These are phyloP conservation scores for Ceratocystis alfenasii DNA, from an alignment of 2,329 filamentous ascomycete genomes.

Conservation along the genomic window DNA sequence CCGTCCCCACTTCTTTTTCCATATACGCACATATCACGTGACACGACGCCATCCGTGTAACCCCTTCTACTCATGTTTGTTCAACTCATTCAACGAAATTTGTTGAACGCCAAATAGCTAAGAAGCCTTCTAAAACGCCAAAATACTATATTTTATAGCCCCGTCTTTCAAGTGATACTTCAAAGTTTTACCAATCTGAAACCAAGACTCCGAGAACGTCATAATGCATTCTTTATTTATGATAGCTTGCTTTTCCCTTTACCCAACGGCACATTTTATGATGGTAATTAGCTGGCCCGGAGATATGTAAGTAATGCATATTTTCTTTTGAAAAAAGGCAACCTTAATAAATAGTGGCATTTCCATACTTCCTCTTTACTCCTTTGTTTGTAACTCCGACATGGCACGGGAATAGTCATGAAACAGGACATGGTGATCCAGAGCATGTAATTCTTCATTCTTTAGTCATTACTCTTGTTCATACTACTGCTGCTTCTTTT, in stretches of 20 bases:
- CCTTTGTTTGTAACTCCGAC: background rate
- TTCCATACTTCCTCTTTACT: background rate
- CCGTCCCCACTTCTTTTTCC: background rate
- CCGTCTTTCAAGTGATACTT: background rate
- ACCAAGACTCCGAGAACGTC: constrained; percentile 1
- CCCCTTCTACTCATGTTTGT: background rate
- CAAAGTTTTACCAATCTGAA: constrained; percentile 7
- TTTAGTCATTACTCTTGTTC: constrained; percentile 2
- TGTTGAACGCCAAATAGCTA: too few species aligned
- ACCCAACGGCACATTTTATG: background rate
- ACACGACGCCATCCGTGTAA: constrained; percentile 2
- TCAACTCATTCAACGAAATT: too few species aligned
- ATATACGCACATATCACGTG: constrained; percentile 14
- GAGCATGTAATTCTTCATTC: constrained; percentile 7
- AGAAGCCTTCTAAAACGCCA: background rate
- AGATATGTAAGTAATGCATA: constrained; percentile 4
- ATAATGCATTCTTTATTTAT: constrained; percentile 1
- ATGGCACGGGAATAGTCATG: constrained; percentile 2
- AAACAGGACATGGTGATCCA: background rate
- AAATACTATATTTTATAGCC: background rate
- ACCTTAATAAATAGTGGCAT: background rate
- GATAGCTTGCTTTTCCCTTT: background rate
- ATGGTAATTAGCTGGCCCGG: background rate
- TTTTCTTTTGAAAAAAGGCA: constrained; percentile 8
- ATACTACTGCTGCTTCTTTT: constrained; percentile 22